Percentiles rank a stretch among this genome's conserved stretches.
Evolutionary conservation across 495 filamentous ascomycete genomes (phyloP).

Genomic region (Penicillium lagena): DNA sequence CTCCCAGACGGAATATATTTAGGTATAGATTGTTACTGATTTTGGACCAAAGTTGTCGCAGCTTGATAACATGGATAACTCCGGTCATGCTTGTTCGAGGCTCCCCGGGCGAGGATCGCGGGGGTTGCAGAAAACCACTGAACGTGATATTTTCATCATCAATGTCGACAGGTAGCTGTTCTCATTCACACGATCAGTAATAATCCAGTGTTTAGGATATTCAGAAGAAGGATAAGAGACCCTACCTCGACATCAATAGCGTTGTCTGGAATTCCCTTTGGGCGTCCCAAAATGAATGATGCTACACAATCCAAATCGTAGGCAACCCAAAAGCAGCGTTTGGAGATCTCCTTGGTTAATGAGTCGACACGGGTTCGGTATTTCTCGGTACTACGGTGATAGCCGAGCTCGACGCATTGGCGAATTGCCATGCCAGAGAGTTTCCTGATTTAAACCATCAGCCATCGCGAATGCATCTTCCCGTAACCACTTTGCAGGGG

Average conservation of each 20-base stretch:
- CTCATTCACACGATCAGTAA: not conserved
- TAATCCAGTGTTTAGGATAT: not conserved
- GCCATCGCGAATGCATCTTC: not conserved
- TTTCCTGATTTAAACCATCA: slow-evolving; percentile 3
- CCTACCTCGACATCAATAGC: slow-evolving; percentile 11
- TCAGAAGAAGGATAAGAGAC: not conserved
- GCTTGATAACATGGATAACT: slow-evolving; percentile 10
- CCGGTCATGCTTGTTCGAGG: slow-evolving; percentile 7
- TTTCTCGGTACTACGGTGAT: slow-evolving; percentile 6
- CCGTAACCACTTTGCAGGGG: not conserved
- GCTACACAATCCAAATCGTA: slow-evolving; percentile 6
- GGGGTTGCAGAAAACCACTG: not conserved
- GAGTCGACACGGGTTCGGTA: not conserved
- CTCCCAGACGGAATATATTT: not conserved
- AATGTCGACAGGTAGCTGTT: slow-evolving; percentile 5
- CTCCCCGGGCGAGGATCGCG: not conserved
- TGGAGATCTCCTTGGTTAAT: slow-evolving; percentile 3
- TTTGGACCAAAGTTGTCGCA: slow-evolving; percentile 4
- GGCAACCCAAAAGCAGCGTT: slow-evolving; percentile 10
- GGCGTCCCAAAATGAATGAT: slow-evolving; percentile 8
- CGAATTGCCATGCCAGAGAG: slow-evolving; percentile 9
- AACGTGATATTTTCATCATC: not conserved
- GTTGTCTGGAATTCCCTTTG: slow-evolving; percentile 4
- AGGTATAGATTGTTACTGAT: slow-evolving; percentile 9
- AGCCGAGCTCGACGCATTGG: slow-evolving; percentile 13